Conservation (phyloP, 2,329 filamentous ascomycete species). For the Penicillium sp. region DNA sequence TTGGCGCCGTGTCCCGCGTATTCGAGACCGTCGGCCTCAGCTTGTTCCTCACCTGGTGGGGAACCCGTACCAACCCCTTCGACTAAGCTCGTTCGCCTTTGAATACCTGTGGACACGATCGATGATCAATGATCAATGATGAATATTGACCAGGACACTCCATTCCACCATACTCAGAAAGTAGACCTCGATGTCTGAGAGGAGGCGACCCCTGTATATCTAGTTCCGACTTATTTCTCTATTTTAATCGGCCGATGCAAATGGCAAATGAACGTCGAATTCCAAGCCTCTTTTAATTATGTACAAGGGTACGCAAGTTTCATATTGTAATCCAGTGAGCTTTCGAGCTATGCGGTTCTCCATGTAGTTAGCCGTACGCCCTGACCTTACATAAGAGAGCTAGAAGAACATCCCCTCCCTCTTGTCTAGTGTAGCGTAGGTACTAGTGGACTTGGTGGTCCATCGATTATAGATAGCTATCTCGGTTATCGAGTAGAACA, state of each 20-base stretch:
- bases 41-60: slow-evolving; percentile 95
- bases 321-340: no score
- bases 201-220: slow-evolving; percentile 4
- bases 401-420: no score
- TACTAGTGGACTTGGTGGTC: no score
- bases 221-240: slow-evolving; percentile 1
- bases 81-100: slow-evolving; percentile 58
- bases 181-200: slow-evolving; percentile 1
- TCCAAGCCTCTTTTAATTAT: background rate
- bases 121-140: background rate
- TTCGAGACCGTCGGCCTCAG: slow-evolving; percentile 92
- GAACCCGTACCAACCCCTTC: slow-evolving; percentile 90
- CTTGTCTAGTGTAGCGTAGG: no score
- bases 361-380: no score
- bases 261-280: background rate
- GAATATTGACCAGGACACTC: background rate
- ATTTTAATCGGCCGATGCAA: slow-evolving; percentile 2
- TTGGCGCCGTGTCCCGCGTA: slow-evolving; percentile 79
- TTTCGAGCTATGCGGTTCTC: no score
- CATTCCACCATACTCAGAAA: background rate
- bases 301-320: no score
- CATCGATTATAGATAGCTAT: no score
- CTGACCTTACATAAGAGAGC: no score
- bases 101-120: background rate
- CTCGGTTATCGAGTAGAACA: no score